These are phyloP conservation scores for Botryotinia calthae DNA, from an alignment of 2,329 filamentous ascomycete species.

Conservation along the genomic window DNA sequence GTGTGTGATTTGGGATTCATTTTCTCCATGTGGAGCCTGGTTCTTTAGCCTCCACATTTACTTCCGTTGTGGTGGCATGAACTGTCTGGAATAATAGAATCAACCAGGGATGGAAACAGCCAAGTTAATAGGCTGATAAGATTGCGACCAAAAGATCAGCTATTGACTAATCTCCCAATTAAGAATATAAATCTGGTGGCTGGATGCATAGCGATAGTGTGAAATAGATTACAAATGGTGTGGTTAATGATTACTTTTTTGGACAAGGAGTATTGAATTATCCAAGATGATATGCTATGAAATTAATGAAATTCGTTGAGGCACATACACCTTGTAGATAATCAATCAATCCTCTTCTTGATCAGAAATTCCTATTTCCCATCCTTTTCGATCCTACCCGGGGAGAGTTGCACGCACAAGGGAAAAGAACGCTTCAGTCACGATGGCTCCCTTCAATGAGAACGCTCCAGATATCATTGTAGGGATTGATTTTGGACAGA, in stretches of 20 bases:
- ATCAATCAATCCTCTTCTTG: neutral
- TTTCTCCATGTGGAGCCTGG: neutral
- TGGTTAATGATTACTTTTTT: neutral
- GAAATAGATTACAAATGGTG: neutral
- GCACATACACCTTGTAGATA: neutral
- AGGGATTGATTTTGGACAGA: slow-evolving; percentile 26
- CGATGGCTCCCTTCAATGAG: neutral
- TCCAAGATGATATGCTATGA: neutral
- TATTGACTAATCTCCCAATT: neutral
- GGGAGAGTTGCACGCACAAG: neutral
- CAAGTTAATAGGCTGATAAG: neutral
- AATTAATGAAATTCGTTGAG: neutral
- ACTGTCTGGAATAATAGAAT: neutral
- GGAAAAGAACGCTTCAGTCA: neutral
- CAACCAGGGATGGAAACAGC: neutral
- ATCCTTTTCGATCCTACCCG: neutral
- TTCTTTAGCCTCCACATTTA: neutral
- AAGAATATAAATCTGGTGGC: neutral
- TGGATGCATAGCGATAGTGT: neutral
- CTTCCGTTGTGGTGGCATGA: neutral
- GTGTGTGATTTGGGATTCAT: neutral
- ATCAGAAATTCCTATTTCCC: neutral
- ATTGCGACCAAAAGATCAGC: neutral
- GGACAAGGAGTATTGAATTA: neutral
- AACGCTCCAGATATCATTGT: slow-evolving; percentile 1